Percentiles rank a stretch among this genome's conserved stretches.
Evolutionary conservation across 2,329 filamentous ascomycete genomes (phyloP).

Genomic region (Huntiella decipiens): DNA sequence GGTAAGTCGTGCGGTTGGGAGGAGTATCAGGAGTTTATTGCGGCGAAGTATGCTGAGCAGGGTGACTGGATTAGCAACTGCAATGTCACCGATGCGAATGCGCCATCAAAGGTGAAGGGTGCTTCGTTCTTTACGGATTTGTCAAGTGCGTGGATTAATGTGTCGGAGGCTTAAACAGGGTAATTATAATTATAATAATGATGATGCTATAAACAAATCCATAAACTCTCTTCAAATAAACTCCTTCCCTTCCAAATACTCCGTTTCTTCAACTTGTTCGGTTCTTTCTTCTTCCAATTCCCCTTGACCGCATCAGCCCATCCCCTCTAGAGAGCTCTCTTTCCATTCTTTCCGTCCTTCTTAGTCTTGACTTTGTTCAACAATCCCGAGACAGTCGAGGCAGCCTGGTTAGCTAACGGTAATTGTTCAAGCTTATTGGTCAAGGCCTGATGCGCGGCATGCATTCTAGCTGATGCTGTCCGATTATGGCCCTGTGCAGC

Average conservation of each 20-base stretch:
- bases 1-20: conserved; percentile 31
- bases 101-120: conserved; percentile 24
- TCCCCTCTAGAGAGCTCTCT: conserved; percentile 28
- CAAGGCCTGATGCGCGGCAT: background rate
- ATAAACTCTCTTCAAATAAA: too few relatives aligned
- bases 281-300: too few relatives aligned
- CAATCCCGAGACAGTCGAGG: conserved; percentile 27
- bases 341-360: conserved; percentile 23
- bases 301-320: background rate
- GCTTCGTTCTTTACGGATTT: conserved; percentile 32
- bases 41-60: conserved; percentile 25
- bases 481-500: conserved; percentile 12
- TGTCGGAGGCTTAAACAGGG: conserved; percentile 1
- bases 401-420: conserved; percentile 15
- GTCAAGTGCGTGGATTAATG: conserved; percentile 20
- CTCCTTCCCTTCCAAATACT: too few relatives aligned
- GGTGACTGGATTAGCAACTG: conserved; percentile 31
- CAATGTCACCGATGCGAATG: conserved; percentile 24
- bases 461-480: background rate
- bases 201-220: too few relatives aligned
- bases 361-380: conserved; percentile 19
- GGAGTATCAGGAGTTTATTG: conserved; percentile 26
- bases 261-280: too few relatives aligned
- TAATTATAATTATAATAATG: background rate
- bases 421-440: conserved; percentile 3